phyloP scores from a whole-genome alignment of 2,329 filamentous ascomycete genomes.

The Dothideomycetidae sp. region DNA sequence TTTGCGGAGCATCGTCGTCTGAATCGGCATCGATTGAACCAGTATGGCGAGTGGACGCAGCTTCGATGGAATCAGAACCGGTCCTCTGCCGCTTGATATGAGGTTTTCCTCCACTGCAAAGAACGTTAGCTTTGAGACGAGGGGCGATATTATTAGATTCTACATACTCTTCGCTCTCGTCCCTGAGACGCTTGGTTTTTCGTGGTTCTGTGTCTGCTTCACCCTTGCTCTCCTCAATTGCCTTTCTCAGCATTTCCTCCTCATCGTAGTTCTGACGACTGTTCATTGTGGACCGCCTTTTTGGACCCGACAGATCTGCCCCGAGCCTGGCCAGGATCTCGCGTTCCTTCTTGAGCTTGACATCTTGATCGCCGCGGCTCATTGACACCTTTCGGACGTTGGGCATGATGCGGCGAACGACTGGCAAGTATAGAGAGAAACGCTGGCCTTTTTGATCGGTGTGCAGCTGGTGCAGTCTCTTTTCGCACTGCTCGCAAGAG shows the following conservation, averaged over 20 bases:
- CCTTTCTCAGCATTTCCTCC: slow-evolving; percentile 72
- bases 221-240: slow-evolving; percentile 89
- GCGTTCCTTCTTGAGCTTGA: slow-evolving; percentile 42
- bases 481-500: slow-evolving; percentile 89
- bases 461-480: slow-evolving; percentile 77
- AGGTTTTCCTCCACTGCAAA: slow-evolving; percentile 53
- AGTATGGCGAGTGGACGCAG: slow-evolving; percentile 33
- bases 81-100: slow-evolving; percentile 73
- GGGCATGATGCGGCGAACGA: slow-evolving; percentile 50
- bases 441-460: slow-evolving; percentile 60
- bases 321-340: slow-evolving; percentile 37
- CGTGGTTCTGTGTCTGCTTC: slow-evolving; percentile 48
- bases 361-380: slow-evolving; percentile 40
- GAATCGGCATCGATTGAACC: slow-evolving; percentile 47
- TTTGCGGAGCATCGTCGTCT: slow-evolving; percentile 47
- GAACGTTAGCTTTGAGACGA: no score
- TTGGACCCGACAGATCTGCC: slow-evolving; percentile 47
- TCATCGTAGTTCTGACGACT: slow-evolving; percentile 94
- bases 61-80: slow-evolving; percentile 56
- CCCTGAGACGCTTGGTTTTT: slow-evolving; percentile 68
- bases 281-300: slow-evolving; percentile 92
- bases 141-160: no score
- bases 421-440: slow-evolving; percentile 50
- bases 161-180: slow-evolving; percentile 87
- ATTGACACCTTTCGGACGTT: slow-evolving; percentile 20